These are phyloP conservation scores for Dimocarpus longan DNA, from an alignment of 345 rosid species.

Conservation along the genomic window DNA sequence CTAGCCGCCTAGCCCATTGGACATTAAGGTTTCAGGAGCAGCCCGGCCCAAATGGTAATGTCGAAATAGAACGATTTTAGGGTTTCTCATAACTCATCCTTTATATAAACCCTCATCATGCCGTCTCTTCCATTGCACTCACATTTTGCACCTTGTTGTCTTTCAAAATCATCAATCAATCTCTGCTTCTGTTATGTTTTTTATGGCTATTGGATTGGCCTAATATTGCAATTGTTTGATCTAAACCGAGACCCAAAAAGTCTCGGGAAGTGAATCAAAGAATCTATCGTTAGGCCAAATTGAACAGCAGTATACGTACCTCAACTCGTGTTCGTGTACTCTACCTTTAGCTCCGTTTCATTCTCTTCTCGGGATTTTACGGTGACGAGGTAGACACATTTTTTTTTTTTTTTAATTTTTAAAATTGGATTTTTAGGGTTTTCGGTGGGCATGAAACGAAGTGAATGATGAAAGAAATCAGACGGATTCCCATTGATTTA, in stretches of 20 bases:
- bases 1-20: too few relatives aligned
- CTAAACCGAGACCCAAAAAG: not conserved
- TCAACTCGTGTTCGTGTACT: constrained; percentile 19
- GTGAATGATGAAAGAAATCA: constrained; percentile 56
- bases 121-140: not conserved
- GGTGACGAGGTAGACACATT: constrained; percentile 61
- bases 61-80: too few relatives aligned
- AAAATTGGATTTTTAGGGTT: not conserved
- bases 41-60: too few relatives aligned
- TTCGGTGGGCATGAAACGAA: not conserved
- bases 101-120: not conserved
- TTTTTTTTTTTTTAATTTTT: too few relatives aligned
- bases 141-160: not conserved
- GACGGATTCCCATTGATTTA: constrained; percentile 71
- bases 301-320: constrained; percentile 18
- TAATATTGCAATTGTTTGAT: constrained; percentile 53
- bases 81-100: not conserved
- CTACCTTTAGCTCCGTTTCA: constrained; percentile 51
- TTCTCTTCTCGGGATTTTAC: constrained; percentile 23
- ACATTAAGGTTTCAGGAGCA: too few relatives aligned
- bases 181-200: not conserved
- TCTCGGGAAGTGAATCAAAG: constrained; percentile 26
- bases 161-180: not conserved
- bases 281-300: constrained; percentile 61
- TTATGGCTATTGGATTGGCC: constrained; percentile 13